Conservation (phyloP, 2,329 filamentous ascomycete species). For the Geosmithia flava region DNA sequence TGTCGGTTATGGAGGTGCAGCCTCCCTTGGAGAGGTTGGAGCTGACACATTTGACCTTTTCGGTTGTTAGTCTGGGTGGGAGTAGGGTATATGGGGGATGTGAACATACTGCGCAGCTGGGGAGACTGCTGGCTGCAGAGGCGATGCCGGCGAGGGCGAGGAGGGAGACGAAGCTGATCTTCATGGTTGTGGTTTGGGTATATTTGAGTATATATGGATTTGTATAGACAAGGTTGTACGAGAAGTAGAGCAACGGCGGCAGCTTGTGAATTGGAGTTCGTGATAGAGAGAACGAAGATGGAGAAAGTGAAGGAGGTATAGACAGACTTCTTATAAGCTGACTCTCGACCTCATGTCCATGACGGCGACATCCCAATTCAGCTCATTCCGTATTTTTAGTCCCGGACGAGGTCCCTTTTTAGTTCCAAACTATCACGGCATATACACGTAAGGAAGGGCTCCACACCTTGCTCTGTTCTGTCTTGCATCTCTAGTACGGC, state of each 20-base stretch:
- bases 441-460: too few relatives aligned
- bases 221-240: too few relatives aligned
- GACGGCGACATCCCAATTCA: too few relatives aligned
- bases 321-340: too few relatives aligned
- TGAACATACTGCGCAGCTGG: conserved; percentile 1
- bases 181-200: conserved; percentile 2
- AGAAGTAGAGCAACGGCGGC: too few relatives aligned
- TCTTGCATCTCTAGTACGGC: too few relatives aligned
- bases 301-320: background rate
- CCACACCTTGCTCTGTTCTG: too few relatives aligned
- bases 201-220: background rate
- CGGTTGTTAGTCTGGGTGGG: background rate
- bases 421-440: too few relatives aligned
- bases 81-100: conserved; percentile 2
- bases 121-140: conserved; percentile 2
- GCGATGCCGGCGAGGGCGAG: conserved; percentile 3
- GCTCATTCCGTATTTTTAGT: too few relatives aligned
- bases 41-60: conserved; percentile 1
- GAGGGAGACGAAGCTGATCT: conserved; percentile 1
- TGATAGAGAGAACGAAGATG: background rate
- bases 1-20: conserved; percentile 1
- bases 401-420: too few relatives aligned
- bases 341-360: too few relatives aligned
- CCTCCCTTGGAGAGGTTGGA: conserved; percentile 1
- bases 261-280: too few relatives aligned